Base-by-base conservation (phyloP, 768 basidiomycete genomes). In the Lactarius indigo region DNA sequence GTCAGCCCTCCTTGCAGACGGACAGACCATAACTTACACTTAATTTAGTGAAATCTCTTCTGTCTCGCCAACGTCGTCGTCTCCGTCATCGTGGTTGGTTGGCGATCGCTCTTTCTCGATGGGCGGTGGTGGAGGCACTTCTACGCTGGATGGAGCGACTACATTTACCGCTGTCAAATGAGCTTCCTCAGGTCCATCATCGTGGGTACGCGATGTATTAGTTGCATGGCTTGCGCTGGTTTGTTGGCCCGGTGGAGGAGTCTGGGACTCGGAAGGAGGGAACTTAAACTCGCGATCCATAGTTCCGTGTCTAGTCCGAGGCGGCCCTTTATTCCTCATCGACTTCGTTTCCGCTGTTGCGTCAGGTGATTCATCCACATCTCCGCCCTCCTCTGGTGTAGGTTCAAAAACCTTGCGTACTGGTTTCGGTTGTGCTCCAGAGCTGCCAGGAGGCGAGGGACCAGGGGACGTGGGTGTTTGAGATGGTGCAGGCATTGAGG, bases 261-360 rank as follows among this genome's bases (percentile, higher is more conserved):
- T 31, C 6, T 55, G 8, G 13, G 58, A 23, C 26, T 18, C 17
- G 33, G 42, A 0, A 26, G 74, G 72, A 26, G 90, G 90, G 79
- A 91, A 92, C 73, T 83, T 87, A 77, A 92, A 92, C 52, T 85
- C 82, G 56, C 78, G 83, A 73, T 91, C 89, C 90, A 94, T 94
- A 54, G 88, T 89, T 30, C 92, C 91, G 62, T 81, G 84, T 59
- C 86, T 76, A 68, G 68, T 66, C 18, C 73, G 75, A 9, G 63
- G 57, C 30, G 54, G 63, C 60, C 42, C 70, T 67, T 33, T 63
- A 68, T 23, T 72, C 71, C 18, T 68, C 60, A n/a, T 57, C 64
- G 28, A 65, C 67, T 30, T 70, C 64, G 23, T 70, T 63, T 55
- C 57, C 73, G 47, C 78, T 78, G 13, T 69, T 6, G 12, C 17